phyloP scores from a whole-genome alignment of 179 eudicot species.

The Spergularia azorica region DNA sequence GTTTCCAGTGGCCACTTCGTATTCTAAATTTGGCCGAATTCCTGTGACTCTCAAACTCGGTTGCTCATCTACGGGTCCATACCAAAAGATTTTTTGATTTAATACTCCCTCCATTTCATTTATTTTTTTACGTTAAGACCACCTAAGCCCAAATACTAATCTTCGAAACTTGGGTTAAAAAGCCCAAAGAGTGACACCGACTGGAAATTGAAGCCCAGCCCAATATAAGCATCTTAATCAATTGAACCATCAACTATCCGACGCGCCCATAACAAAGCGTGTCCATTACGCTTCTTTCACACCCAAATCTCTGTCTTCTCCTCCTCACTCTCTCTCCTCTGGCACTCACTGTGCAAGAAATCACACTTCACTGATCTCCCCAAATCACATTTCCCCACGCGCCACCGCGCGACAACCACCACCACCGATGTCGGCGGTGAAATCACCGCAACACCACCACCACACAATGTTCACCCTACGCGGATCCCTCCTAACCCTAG shows the following conservation, averaged over 20 bases:
- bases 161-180: no score
- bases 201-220: background rate
- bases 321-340: background rate
- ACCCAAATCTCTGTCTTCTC: background rate
- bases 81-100: no score
- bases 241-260: background rate
- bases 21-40: no score
- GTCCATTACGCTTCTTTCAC: background rate
- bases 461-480: constrained; percentile 40
- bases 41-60: no score
- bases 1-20: no score
- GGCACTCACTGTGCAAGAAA: background rate
- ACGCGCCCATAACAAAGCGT: background rate
- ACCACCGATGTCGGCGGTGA: constrained; percentile 46
- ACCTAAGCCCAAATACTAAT: no score
- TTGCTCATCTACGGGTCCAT: no score
- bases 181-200: background rate
- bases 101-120: no score
- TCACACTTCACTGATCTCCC: background rate
- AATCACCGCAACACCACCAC: constrained; percentile 34
- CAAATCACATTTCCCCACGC: constrained; percentile 12
- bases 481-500: constrained; percentile 64
- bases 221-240: background rate
- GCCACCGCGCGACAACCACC: constrained; percentile 23
- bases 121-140: no score